phyloP scores from a whole-genome alignment of 1,139 yeast species.

The Suhomyces panamericanus region DNA sequence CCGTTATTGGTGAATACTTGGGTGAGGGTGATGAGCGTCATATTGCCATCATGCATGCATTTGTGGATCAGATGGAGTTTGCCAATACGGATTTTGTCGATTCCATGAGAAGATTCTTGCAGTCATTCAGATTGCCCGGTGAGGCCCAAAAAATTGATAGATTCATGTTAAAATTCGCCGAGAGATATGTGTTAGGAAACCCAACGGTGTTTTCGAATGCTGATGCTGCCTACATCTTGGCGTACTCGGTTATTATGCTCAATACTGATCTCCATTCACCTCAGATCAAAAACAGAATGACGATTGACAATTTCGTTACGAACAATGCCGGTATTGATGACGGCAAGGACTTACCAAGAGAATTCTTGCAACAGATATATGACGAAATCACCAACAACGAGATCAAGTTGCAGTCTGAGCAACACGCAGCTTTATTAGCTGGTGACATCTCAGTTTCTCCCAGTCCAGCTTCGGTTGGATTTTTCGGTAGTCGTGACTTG shows the following conservation, averaged over 20 bases:
- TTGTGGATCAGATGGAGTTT: conserved; percentile 87
- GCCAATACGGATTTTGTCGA: conserved; percentile 69
- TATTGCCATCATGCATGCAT: conserved; percentile 86
- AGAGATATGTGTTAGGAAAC: conserved; percentile 83
- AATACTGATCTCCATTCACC: conserved; percentile 94
- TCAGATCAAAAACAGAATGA: conserved; percentile 83
- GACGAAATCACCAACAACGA: conserved; percentile 79
- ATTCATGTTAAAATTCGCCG: conserved; percentile 95
- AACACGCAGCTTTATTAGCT: conserved; percentile 83
- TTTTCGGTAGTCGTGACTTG: conserved; percentile 74
- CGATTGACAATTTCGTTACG: conserved; percentile 77
- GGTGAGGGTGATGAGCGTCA: conserved; percentile 87
- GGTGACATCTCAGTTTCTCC: conserved; percentile 50
- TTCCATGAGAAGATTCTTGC: conserved; percentile 81
- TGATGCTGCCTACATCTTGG: conserved; percentile 88
- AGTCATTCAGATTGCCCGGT: conserved; percentile 91
- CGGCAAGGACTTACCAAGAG: conserved; percentile 78
- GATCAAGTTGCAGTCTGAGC: conserved; percentile 89
- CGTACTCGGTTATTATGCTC: conserved; percentile 89
- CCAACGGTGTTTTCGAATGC: conserved; percentile 86
- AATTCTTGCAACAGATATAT: conserved; percentile 65
- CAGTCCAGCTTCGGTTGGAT: conserved; percentile 48
- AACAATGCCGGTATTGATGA: conserved; percentile 95
- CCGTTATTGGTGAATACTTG: conserved; percentile 83
- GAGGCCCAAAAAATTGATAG: conserved; percentile 98